A percentile compares a stretch with the other conserved stretches of the same genome.
phyloP scores from a whole-genome alignment of 257 asterid species.

The Solanum sitiens region DNA sequence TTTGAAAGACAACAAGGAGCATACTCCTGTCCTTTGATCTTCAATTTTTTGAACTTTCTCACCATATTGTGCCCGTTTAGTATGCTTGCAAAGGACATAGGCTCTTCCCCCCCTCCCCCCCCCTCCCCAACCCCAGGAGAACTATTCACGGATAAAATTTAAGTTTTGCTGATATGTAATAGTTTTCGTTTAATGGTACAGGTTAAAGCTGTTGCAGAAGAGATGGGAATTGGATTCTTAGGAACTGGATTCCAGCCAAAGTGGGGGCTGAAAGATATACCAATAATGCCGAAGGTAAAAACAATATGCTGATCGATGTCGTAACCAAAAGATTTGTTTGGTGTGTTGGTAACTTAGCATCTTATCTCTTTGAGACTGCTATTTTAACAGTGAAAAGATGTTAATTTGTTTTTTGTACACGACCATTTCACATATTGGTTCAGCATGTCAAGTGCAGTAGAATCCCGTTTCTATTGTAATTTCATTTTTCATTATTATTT shows the following conservation, averaged over 20 bases:
- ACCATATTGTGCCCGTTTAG: neutral
- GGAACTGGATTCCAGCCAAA: slow-evolving; percentile 96
- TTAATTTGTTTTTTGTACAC: neutral
- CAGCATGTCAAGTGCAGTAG: neutral
- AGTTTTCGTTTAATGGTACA: slow-evolving; percentile 13
- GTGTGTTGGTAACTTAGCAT: neutral
- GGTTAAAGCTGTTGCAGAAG: slow-evolving; percentile 98
- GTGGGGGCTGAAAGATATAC: slow-evolving; percentile 86
- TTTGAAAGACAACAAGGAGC: neutral
- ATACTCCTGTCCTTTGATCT: neutral
- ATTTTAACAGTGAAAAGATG: neutral
- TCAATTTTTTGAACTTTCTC: neutral
- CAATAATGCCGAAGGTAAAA: slow-evolving; percentile 96
- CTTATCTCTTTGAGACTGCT: neutral
- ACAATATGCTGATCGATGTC: neutral
- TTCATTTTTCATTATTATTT: neutral
- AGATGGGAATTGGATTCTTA: slow-evolving; percentile 92
- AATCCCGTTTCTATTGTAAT: neutral
- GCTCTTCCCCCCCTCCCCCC: neutral
- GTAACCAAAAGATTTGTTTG: neutral
- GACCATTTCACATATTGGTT: neutral
- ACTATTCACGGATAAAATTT: neutral
- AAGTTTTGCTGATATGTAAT: neutral
- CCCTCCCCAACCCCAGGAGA: neutral
- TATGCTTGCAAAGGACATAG: neutral